Percentiles rank a stretch among this genome's conserved stretches.
phyloP scores from a whole-genome alignment of 2,329 filamentous ascomycete genomes.

The Phialophora chinensis region DNA sequence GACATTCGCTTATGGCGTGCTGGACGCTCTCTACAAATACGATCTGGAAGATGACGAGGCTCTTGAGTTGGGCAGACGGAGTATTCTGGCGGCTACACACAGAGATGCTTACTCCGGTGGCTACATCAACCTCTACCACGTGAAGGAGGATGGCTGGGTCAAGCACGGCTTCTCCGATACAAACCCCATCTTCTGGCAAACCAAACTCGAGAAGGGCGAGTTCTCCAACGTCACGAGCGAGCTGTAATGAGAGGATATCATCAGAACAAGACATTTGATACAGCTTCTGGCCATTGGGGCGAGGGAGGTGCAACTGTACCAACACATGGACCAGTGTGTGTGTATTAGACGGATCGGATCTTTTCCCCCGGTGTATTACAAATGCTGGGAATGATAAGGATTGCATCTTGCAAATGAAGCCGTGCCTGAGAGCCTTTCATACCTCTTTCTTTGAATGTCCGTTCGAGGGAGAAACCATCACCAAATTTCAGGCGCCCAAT shows the following conservation, averaged over 20 bases:
- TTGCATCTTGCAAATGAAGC: background rate
- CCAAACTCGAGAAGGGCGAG: conserved; percentile 97
- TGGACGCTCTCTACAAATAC: conserved; percentile 94
- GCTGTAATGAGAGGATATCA: conserved; percentile 19
- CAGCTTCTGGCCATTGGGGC: conserved; percentile 12
- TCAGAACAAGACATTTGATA: conserved; percentile 10
- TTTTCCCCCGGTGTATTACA: conserved; percentile 22
- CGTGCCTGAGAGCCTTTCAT: background rate
- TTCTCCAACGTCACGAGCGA: conserved; percentile 84
- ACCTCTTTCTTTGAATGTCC: background rate
- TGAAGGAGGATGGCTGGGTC: conserved; percentile 98
- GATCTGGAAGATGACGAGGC: conserved; percentile 87
- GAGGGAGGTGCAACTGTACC: conserved; percentile 23
- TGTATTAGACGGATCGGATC: conserved; percentile 24
- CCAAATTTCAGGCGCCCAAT: background rate
- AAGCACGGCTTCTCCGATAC: conserved; percentile 98
- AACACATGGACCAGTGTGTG: conserved; percentile 31
- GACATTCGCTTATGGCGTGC: conserved; percentile 97
- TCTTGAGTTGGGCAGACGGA: conserved; percentile 85
- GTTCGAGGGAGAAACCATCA: background rate
- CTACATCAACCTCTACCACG: conserved; percentile 98
- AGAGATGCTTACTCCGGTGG: conserved; percentile 98
- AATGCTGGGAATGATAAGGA: conserved; percentile 20
- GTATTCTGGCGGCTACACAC: conserved; percentile 95
- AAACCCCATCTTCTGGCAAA: conserved; percentile 99